Conservation (phyloP, 495 filamentous ascomycete species). For the Opeltia flavorubescens region DNA sequence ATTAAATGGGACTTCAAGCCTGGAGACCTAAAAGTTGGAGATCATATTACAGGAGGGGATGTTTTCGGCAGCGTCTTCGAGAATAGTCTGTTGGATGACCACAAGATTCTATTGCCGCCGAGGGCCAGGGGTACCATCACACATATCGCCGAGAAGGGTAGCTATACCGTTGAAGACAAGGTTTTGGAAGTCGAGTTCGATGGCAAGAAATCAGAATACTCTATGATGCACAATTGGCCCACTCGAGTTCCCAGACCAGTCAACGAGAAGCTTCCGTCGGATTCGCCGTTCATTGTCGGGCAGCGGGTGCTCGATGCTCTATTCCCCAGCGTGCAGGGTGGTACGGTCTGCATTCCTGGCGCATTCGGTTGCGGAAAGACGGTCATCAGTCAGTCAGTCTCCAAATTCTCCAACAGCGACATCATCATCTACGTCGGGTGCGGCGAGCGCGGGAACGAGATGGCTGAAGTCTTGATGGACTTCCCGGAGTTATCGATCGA, state of each 20-base stretch:
- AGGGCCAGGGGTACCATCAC: constrained; percentile 86
- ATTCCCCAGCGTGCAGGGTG: constrained; percentile 95
- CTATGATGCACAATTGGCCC: constrained; percentile 99
- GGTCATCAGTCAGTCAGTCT: constrained; percentile 94
- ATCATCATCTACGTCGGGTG: constrained; percentile 98
- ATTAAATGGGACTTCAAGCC: constrained; percentile 95
- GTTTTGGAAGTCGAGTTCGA: constrained; percentile 95
- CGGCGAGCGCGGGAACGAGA: constrained; percentile 97
- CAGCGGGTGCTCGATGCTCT: constrained; percentile 93
- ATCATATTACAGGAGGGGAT: constrained; percentile 92
- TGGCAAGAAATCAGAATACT: constrained; percentile 78
- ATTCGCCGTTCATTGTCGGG: constrained; percentile 85
- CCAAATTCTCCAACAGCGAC: constrained; percentile 99
- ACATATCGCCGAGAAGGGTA: constrained; percentile 70
- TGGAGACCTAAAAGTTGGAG: constrained; percentile 71
- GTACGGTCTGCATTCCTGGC: constrained; percentile 94
- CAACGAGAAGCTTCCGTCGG: constrained; percentile 76
- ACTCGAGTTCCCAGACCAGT: constrained; percentile 88
- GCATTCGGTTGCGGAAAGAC: constrained; percentile 99
- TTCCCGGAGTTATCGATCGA: constrained; percentile 85
- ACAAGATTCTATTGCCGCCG: constrained; percentile 91
- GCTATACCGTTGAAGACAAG: constrained; percentile 88
- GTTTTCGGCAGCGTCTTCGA: constrained; percentile 89
- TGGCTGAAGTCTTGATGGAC: constrained; percentile 99
- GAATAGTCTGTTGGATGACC: constrained; percentile 87